phyloP scores from a whole-genome alignment of 176 grass and related monocot genomes.

The maize (Zea mays) region DNA sequence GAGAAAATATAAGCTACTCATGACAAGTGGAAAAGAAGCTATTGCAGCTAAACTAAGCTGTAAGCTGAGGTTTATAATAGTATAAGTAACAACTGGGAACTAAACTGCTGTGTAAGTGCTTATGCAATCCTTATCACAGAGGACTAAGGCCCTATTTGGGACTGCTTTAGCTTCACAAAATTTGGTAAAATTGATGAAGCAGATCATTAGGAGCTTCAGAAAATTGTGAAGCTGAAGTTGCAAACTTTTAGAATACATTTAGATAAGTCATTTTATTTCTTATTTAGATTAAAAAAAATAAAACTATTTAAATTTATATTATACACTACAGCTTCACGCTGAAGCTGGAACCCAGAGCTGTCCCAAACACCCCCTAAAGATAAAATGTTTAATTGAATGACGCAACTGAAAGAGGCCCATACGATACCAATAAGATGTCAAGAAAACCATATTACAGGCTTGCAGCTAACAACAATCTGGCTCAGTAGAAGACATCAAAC shows the following conservation, averaged over 20 bases:
- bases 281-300: too few species aligned
- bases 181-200: too few species aligned
- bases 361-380: too few species aligned
- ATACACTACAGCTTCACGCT: too few species aligned
- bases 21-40: constrained; percentile 8
- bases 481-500: neutral
- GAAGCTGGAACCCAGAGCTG: too few species aligned
- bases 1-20: constrained; percentile 13
- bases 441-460: constrained; percentile 8
- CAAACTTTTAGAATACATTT: too few species aligned
- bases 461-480: neutral
- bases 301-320: too few species aligned
- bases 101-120: neutral
- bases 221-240: too few species aligned
- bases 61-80: neutral
- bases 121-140: constrained; percentile 11
- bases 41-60: neutral
- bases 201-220: too few species aligned
- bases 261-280: too few species aligned
- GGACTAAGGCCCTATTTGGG: too few species aligned
- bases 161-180: too few species aligned
- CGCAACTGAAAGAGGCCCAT: constrained; percentile 4
- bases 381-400: constrained; percentile 3
- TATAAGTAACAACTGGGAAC: neutral
- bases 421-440: constrained; percentile 26